Conservation (phyloP, 164 flowering plant genomes). For the Stephania yunnanensis region DNA sequence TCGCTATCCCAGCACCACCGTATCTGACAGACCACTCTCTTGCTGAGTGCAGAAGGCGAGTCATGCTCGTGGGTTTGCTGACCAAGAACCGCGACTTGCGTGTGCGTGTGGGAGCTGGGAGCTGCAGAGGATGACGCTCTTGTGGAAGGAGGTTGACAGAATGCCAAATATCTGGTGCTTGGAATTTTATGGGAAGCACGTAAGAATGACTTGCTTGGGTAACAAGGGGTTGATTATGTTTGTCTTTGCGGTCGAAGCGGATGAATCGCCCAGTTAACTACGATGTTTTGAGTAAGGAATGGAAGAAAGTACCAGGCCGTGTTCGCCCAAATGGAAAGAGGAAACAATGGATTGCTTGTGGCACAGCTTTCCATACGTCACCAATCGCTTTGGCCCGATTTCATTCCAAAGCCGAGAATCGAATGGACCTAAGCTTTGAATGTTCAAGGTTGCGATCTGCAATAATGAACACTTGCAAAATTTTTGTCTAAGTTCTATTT, state of each 20-base stretch:
- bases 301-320: conserved; percentile 79
- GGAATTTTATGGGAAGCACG: too few species aligned
- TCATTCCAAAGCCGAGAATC: neutral
- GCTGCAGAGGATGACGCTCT: conserved; percentile 95
- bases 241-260: too few species aligned
- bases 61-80: conserved; percentile 88
- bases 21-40: too few species aligned
- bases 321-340: conserved; percentile 61
- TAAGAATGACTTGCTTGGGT: too few species aligned
- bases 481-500: too few species aligned
- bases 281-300: too few species aligned
- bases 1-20: too few species aligned
- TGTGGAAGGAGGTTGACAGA: conserved; percentile 99
- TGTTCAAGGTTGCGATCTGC: neutral
- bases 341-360: conserved; percentile 82
- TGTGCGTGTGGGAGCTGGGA: conserved; percentile 98
- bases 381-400: conserved; percentile 56
- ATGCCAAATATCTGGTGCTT: conserved; percentile 99
- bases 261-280: too few species aligned
- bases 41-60: too few species aligned
- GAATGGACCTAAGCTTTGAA: neutral
- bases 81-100: conserved; percentile 89
- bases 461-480: neutral
- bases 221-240: too few species aligned
- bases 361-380: conserved; percentile 83